Percentiles rank a stretch among this genome's conserved stretches.
Conservation (phyloP, 306 rosid genomes). For the Nissolia schottii region DNA sequence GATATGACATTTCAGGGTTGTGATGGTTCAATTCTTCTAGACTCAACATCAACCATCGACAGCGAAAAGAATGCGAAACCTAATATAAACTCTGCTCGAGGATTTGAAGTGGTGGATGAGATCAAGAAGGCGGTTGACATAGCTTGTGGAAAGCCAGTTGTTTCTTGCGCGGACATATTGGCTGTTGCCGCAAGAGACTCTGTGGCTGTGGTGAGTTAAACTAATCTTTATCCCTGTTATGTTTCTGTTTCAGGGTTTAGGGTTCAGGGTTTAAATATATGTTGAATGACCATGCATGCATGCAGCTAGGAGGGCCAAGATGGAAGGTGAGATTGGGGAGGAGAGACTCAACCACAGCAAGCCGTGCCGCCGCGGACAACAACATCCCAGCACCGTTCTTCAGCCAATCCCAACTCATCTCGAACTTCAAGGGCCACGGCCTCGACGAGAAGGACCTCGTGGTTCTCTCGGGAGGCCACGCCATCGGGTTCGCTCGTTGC, state of each 20-base stretch:
- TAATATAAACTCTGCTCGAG: constrained; percentile 22
- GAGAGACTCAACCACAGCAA: constrained; percentile 50
- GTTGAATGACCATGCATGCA: too few relatives aligned
- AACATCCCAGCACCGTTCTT: constrained; percentile 34
- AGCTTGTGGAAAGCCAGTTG: constrained; percentile 35
- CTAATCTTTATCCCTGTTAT: background rate
- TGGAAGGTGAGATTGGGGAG: constrained; percentile 49
- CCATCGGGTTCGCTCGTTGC: constrained; percentile 39
- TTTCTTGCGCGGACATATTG: constrained; percentile 49
- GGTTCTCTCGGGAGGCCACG: constrained; percentile 42
- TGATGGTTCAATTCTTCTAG: constrained; percentile 45
- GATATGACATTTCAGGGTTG: constrained; percentile 35
- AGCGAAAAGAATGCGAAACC: constrained; percentile 32
- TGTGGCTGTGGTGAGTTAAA: constrained; percentile 21
- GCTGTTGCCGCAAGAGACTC: constrained; percentile 44
- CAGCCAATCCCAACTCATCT: constrained; percentile 23
- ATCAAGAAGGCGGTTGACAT: constrained; percentile 33
- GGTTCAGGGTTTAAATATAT: too few relatives aligned
- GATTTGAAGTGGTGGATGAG: constrained; percentile 45
- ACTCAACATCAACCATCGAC: constrained; percentile 29
- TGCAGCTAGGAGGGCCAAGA: constrained; percentile 49
- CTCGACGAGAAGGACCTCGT: constrained; percentile 42
- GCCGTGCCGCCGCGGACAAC: constrained; percentile 20
- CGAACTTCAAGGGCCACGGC: constrained; percentile 37
- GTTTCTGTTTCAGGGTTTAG: too few relatives aligned